phyloP scores from a whole-genome alignment of 2,329 filamentous ascomycete species.

The Cytospora piceicola region DNA sequence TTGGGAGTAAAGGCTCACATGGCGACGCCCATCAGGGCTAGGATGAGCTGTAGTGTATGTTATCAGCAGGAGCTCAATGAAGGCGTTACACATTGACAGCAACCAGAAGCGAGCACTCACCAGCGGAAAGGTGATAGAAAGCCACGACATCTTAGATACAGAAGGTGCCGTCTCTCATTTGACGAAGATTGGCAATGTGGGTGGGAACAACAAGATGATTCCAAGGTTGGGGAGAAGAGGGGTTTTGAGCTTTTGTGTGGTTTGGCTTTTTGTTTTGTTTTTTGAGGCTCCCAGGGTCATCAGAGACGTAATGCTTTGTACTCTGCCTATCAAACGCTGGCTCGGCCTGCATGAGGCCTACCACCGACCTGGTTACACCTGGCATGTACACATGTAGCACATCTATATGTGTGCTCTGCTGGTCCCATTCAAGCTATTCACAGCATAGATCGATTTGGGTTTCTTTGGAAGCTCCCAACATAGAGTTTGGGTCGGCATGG shows the following conservation, averaged over 20 bases:
- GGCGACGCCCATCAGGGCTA: constrained; percentile 34
- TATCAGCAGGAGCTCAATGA: not conserved
- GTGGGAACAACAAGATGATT: not conserved
- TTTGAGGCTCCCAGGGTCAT: not conserved
- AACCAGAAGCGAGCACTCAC: constrained; percentile 5
- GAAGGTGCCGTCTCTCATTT: not conserved
- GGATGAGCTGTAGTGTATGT: constrained; percentile 30
- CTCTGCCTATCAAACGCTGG: not conserved
- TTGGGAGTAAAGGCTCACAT: constrained; percentile 27
- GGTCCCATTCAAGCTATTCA: too few species aligned
- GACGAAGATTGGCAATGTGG: not conserved
- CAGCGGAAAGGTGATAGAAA: constrained; percentile 8
- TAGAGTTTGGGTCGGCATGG: too few species aligned
- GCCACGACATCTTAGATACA: constrained; percentile 10
- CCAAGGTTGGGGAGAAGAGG: constrained; percentile 5
- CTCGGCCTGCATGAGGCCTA: constrained; percentile 18
- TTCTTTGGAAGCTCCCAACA: too few species aligned
- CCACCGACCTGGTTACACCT: not conserved
- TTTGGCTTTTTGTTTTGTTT: not conserved
- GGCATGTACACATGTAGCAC: too few species aligned
- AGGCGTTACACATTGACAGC: too few species aligned
- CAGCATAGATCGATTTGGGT: too few species aligned
- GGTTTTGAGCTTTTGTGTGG: not conserved
- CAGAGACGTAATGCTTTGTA: not conserved
- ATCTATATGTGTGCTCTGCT: too few species aligned